Base-by-base conservation (phyloP, 176 grass and related monocot species). In the Puya raimondii region DNA sequence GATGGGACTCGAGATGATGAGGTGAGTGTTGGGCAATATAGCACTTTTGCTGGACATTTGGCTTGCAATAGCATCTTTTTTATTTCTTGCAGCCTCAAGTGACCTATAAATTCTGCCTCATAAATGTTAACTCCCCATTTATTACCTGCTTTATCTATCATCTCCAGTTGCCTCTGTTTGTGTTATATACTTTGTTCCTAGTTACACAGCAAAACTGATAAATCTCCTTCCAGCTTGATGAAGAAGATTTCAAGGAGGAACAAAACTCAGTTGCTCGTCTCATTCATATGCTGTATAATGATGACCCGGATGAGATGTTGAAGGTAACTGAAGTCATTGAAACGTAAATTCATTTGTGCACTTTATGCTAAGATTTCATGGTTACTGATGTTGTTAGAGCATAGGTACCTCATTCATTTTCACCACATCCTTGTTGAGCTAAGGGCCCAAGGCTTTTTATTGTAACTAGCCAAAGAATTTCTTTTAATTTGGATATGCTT, bases 161-260 rank as follows among this genome's bases (percentile, higher is more conserved):
- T 21, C 52, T 13, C 22, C 76, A 51, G 17, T 50, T 83, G 72
- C 15, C 11, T 68, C 3, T 15, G 23, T 61, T n/a, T 74, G 7
- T 49, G 64, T 64, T 71, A 65, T 57, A 52, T 80, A 4, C 48
- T 68, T 29, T 4, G 0, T 59, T 53, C 16, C 16, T 61, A 18
- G 21, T 56, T 56, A 7, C 52, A 13, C 12, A 56, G 16, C 56
- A 10, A 20, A 18, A 22, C 6, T 61, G 21, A 61, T 20, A 16
- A n/a, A 67, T 74, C 10, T 78, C 54, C 15, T 69, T 64, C 48
- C 82, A 91, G 89, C 79, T 88, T 91, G 94, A 97, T 67, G 94
- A 97, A 79, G 94, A 97, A 56, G 94, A 97, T 87, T 97, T 97
- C 63, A 97, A 97, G 69, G 94, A 99, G 82, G 94, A 97, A 66